Base-by-base conservation (phyloP, 306 rosid species). In the Lablab purpureus region DNA sequence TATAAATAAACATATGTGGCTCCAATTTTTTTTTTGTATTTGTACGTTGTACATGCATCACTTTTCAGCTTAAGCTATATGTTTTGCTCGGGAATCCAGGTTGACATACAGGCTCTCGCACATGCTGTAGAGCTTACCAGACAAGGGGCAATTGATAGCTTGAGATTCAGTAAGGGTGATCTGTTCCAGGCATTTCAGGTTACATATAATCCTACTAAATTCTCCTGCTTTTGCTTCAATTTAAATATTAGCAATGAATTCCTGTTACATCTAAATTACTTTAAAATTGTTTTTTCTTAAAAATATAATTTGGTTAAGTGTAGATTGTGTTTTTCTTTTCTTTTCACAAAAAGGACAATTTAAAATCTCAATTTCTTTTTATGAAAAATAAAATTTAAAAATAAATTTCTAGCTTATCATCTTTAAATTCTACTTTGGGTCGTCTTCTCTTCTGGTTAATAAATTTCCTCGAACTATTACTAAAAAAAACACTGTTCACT, bases 41-140 rank as follows among this genome's bases (percentile, higher is more conserved):
- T 34, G 9, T 7, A 34, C 40, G 71, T 50, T 71, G 71, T 59
- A 71, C 36, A 23, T 55, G 71, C 67, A 41, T 51, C 45, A 68
- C 78, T 23, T 40, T 43, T 81, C 49, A 52, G 73, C 70, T 70
- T 71, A 76, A 15, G 27, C 59, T 13, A 34, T 43, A 21, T 84
- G 79, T 66, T 82, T 84, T 75, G 55, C 62, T 85, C 19, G 78
- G 72, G 40, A 81, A 87, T 85, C 75, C 91, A 96, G 99, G 96
- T 90, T 81, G 99, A 96, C 90, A 89, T 93, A 78, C 99, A 96
- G 85, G 99, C 99, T 80, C 98, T 96, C 75, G 97, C 92, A 40
- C 99, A 96, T 82, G 99, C 99, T 79, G 99, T 96, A 62, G 98
- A 93, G 86, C 98, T 96, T 78, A 93, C 93, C 25, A 90, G 99